Base-by-base conservation (phyloP, 495 filamentous ascomycete species). In the Letharia lupina region DNA sequence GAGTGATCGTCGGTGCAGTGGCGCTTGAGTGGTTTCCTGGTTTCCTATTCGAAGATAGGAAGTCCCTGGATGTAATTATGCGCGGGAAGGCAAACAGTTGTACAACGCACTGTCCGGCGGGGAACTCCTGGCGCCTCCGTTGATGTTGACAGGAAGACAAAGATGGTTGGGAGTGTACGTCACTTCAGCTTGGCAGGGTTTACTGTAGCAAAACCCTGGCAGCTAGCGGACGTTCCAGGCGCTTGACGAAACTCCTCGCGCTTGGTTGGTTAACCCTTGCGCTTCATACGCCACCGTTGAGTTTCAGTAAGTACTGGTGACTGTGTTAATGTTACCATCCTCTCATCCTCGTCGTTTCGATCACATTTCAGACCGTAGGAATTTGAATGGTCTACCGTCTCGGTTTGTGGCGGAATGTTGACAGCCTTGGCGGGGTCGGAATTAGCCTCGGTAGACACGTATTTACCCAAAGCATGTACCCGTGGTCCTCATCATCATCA, bases 151-250 rank as follows among this genome's bases (percentile, higher is more conserved):
- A 56, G 18, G 13, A 28, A 11, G 40, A 48, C 40, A 56, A 39
- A 58, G 56, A 40, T 58, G 52, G 28, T 56, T 28, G 42, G 50
- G 44, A 59, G 52, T 37, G 28, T 65, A 59, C 54, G 63, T 65
- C 63, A 65, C 20, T 40, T 65, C 63, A 65, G 63, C 42, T 65
- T 65, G 18, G 41, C 41, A 47, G 41, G 63, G 39, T 9, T 28
- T 28, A 33, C 15, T 12, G 28, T 8, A 52, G 31, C 52, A 57
- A 57, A 56, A 56, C 1, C 28, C 7, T 57, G 31, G 54, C 31
- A 57, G 54, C 54, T 16, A 57, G 54, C 31, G 33, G n/a, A 9
- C 16, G 54, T 57, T 57, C 54, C 33, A 57, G 33, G 13, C 54
- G 28, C 54, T 37, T 56, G 28, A 16, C 10, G 31, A 31, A 56